A percentile compares a stretch with the other conserved stretches of the same genome.
phyloP scores from a whole-genome alignment of 495 filamentous ascomycete genomes.

The Trichoderma asperelloides region DNA sequence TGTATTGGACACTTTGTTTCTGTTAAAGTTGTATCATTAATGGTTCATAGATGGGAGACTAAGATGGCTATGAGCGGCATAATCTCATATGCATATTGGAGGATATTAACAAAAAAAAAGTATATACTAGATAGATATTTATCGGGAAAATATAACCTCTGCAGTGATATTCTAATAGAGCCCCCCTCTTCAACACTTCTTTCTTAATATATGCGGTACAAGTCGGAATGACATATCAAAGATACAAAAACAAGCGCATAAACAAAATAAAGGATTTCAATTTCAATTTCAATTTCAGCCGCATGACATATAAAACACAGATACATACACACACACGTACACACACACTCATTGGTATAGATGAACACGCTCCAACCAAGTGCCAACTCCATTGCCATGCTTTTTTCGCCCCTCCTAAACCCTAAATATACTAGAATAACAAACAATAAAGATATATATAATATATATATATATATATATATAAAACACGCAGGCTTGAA shows the following conservation, averaged over 20 bases:
- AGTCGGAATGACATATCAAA: no score
- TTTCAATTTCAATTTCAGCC: no score
- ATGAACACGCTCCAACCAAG: neutral
- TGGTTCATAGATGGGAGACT: neutral
- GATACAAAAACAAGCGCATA: no score
- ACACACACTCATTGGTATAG: no score
- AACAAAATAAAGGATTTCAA: no score
- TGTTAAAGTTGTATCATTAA: neutral
- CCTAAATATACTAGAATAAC: neutral
- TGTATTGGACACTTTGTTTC: neutral
- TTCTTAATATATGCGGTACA: no score
- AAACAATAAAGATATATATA: neutral
- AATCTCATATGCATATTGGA: neutral
- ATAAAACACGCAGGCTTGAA: neutral
- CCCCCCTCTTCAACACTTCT: no score
- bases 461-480: no score
- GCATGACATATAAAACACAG: neutral
- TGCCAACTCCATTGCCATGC: constrained; percentile 1
- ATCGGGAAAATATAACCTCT: no score
- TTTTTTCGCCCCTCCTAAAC: neutral
- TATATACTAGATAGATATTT: no score
- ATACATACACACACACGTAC: neutral
- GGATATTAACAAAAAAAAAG: neutral
- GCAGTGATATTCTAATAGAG: no score
- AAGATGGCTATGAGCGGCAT: no score